Base-by-base conservation (phyloP, 2,329 filamentous ascomycete species). In the Alternaria rosae region DNA sequence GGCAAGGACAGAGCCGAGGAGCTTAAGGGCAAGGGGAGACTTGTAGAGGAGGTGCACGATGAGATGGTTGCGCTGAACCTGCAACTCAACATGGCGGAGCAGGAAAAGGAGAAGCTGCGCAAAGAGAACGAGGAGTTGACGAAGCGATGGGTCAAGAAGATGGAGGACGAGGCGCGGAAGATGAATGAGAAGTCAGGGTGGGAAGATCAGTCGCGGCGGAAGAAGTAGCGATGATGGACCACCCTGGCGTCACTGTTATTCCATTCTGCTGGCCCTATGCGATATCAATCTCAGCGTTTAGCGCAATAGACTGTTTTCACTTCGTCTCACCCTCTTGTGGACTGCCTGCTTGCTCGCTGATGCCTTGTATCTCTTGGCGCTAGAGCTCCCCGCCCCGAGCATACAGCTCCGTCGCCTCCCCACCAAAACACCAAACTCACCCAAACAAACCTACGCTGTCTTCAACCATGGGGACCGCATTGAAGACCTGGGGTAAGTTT, bases 111-210 rank as follows among this genome's bases (percentile, higher is more conserved):
- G 75, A 89, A 88, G 78, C 82, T 97, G 65, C 87, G 89, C 75
- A 86, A 85, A 61, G 95, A 98, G 78, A 98, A 98, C 76, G 89
- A 92, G 75, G 92, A 97, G 69, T 84, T 99, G 57, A 89, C 97
- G 55, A 91, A 93, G 77, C 86, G 95, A 57, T 98, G 94, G 93
- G 94, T 98, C 91, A 89, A 88, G 75, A 86, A 91, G 66, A 95
- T 95, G 87, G 91, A 89, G 5, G 87, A 90, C 75, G 94, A 97
- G 82, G 94, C 92, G 11, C 92, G 95, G 58, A 89, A 88, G 65
- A 94, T 97, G 90, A 98, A 98, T 54, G 67, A 71, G 47, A 48
- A 67, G 52, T 74, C 71, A 57, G 73, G 71, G 3, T 74, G 72
- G 71, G 67, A 73, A 54, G 70, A 71, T 54, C 67, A 71, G 54